phyloP scores from a whole-genome alignment of 2,329 filamentous ascomycete species.

The Stachybotrys echinatus region DNA sequence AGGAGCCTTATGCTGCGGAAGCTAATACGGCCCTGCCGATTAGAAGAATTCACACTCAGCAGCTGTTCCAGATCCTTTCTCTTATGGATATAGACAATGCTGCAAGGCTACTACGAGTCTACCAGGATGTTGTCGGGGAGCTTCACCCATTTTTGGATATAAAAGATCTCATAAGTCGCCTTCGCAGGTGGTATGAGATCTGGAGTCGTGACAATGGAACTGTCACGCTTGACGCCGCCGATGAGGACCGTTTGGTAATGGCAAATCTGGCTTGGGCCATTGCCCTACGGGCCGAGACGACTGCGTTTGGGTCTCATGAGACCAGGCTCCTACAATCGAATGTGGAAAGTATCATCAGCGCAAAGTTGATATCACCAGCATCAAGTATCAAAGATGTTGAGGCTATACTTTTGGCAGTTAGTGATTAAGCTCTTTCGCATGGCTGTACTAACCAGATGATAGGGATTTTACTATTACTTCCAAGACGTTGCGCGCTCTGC shows the following conservation, averaged over 20 bases:
- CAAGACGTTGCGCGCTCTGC: slow-evolving; percentile 14
- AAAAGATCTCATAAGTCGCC: not conserved
- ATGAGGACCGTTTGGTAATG: slow-evolving; percentile 7
- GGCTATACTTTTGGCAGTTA: slow-evolving; percentile 2
- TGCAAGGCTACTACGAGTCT: not conserved
- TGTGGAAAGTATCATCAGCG: slow-evolving; percentile 3
- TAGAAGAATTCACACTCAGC: not conserved
- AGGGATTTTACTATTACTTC: slow-evolving; percentile 17
- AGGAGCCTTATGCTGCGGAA: not conserved
- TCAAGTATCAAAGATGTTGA: slow-evolving; percentile 2
- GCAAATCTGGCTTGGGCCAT: slow-evolving; percentile 8
- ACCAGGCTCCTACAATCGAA: not conserved
- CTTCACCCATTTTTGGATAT: not conserved
- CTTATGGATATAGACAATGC: not conserved
- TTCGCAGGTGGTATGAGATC: not conserved
- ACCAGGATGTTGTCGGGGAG: not conserved
- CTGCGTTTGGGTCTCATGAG: not conserved
- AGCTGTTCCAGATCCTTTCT: not conserved
- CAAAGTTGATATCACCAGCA: slow-evolving; percentile 3
- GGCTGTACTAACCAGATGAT: not conserved
- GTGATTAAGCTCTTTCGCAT: not conserved
- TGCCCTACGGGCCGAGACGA: slow-evolving; percentile 7
- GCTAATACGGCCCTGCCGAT: not conserved
- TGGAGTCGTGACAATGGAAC: not conserved
- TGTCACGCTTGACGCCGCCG: not conserved